Percentiles rank a stretch among this genome's conserved stretches.
Evolutionary conservation across 441 rosid genomes (phyloP).

Genomic region (Erodium moschatum): DNA sequence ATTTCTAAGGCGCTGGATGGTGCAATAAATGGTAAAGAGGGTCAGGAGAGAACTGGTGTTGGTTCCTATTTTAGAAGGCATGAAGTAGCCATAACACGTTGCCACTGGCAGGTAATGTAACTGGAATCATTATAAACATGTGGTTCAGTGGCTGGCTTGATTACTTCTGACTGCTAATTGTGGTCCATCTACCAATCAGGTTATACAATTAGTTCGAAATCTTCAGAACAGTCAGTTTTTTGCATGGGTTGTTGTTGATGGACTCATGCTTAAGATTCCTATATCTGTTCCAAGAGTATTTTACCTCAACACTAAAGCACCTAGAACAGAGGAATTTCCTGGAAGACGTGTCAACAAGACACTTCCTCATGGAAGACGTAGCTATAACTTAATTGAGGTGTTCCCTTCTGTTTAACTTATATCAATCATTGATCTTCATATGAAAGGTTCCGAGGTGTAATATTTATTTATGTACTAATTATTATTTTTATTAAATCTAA

Average conservation of each 20-base stretch:
- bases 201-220: conserved; percentile 73
- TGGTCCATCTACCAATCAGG: conserved; percentile 38
- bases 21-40: conserved; percentile 25
- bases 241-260: conserved; percentile 92
- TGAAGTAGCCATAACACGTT: conserved; percentile 68
- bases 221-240: conserved; percentile 50
- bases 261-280: conserved; percentile 89
- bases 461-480: conserved; percentile 13
- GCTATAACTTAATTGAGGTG: conserved; percentile 79
- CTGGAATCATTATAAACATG: conserved; percentile 17
- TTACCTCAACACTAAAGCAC: conserved; percentile 70
- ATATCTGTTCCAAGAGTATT: conserved; percentile 68
- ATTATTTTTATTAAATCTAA: conserved; percentile 7
- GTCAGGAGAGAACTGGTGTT: conserved; percentile 52
- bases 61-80: conserved; percentile 72
- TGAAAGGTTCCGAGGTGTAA: conserved; percentile 17
- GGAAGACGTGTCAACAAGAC: conserved; percentile 76
- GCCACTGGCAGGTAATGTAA: conserved; percentile 76
- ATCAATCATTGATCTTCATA: conserved; percentile 8
- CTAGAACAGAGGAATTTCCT: conserved; percentile 55
- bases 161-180: conserved; percentile 23
- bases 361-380: conserved; percentile 81
- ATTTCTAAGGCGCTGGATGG: conserved; percentile 26
- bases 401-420: conserved; percentile 21
- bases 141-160: conserved; percentile 15